Conservation (phyloP, 2,329 filamentous ascomycete species). For the Massarina eburnea region DNA sequence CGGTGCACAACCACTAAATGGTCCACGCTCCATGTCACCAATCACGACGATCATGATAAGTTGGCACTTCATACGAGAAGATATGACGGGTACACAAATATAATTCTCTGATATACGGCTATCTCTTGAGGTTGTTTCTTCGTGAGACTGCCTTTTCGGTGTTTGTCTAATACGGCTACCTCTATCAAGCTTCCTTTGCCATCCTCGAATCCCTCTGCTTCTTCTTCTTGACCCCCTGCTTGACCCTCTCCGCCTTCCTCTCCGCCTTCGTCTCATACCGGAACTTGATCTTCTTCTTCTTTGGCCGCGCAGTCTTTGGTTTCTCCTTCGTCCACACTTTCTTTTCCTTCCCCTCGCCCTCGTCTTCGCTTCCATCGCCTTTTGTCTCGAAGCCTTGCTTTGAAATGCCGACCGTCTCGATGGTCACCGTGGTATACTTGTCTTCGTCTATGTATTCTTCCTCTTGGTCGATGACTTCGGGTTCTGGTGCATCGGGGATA, state of each 20-base stretch:
- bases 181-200: too few relatives aligned
- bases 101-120: too few relatives aligned
- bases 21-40: too few relatives aligned
- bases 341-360: conserved; percentile 34
- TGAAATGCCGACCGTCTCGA: conserved; percentile 83
- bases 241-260: conserved; percentile 62
- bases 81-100: too few relatives aligned
- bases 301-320: conserved; percentile 49
- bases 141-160: too few relatives aligned
- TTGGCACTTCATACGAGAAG: too few relatives aligned
- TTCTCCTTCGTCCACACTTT: conserved; percentile 54
- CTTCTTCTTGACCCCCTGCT: conserved; percentile 69
- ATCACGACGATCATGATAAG: too few relatives aligned
- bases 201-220: conserved; percentile 65
- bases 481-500: conserved; percentile 5
- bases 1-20: too few relatives aligned
- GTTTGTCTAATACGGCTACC: too few relatives aligned
- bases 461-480: conserved; percentile 68
- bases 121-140: too few relatives aligned
- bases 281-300: conserved; percentile 89
- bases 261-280: conserved; percentile 89
- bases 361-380: conserved; percentile 23
- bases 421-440: conserved; percentile 89
- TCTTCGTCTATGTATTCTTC: conserved; percentile 97
- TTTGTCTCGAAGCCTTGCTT: conserved; percentile 68